phyloP scores from a whole-genome alignment of 352 stramenopile species.

The Salisapilia sapeloensis region DNA sequence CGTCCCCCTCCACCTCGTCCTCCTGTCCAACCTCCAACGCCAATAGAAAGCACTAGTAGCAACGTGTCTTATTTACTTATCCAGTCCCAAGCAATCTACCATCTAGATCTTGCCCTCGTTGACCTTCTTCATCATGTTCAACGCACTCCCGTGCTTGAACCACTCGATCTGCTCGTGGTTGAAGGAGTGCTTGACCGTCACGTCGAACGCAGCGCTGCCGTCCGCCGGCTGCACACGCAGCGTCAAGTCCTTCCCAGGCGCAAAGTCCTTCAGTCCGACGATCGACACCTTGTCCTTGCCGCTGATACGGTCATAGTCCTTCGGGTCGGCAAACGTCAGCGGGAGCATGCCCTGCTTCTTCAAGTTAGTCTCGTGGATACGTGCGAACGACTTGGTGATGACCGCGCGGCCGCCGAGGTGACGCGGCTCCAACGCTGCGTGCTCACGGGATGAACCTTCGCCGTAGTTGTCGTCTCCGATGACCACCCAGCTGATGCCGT shows the following conservation, averaged over 20 bases:
- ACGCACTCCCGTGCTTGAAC: constrained; percentile 87
- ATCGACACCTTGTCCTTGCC: constrained; percentile 87
- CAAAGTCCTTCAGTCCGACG: constrained; percentile 67
- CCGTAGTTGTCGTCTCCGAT: constrained; percentile 91
- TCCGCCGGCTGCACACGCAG: constrained; percentile 56
- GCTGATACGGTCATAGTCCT: constrained; percentile 87
- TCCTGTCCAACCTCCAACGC: too few relatives aligned
- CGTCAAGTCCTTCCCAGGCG: constrained; percentile 75
- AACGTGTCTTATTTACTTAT: too few relatives aligned
- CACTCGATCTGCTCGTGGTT: constrained; percentile 91
- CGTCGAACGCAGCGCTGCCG: constrained; percentile 63
- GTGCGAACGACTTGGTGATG: constrained; percentile 87
- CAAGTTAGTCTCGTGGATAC: constrained; percentile 92
- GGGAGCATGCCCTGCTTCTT: constrained; percentile 93
- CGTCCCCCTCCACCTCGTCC: too few relatives aligned
- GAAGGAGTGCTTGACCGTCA: constrained; percentile 89
- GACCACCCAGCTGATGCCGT: constrained; percentile 82
- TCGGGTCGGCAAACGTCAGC: constrained; percentile 83
- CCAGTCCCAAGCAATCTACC: too few relatives aligned
- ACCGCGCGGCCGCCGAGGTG: constrained; percentile 83
- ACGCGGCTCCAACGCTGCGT: constrained; percentile 83
- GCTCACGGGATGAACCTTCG: constrained; percentile 84
- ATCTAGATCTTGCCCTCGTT: constrained; percentile 31
- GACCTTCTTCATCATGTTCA: constrained; percentile 91
- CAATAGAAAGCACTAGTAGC: too few relatives aligned